These are phyloP conservation scores for Alisma plantagoaquatica DNA, from an alignment of 106 monocot species.

Conservation along the genomic window DNA sequence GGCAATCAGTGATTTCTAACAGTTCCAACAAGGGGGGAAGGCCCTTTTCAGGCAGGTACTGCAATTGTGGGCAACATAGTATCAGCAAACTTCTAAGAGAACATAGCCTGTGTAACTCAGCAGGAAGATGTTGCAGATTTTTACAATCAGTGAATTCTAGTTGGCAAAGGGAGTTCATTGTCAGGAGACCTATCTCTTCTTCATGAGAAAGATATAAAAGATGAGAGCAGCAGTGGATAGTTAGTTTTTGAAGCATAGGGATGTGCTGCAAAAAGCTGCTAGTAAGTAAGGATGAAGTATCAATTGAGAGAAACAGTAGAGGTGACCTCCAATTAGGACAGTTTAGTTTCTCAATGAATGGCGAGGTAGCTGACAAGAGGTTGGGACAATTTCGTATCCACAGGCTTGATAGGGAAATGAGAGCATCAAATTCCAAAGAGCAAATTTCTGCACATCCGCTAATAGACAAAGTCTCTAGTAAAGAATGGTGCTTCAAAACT, in stretches of 20 bases:
- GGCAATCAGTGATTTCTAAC: not conserved
- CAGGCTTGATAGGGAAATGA: not conserved
- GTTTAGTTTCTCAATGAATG: not conserved
- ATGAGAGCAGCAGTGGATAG: not conserved
- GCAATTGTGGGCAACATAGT: not conserved
- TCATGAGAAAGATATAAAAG: not conserved
- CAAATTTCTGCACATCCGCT: not conserved
- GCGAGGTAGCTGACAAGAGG: not conserved
- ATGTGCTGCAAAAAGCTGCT: not conserved
- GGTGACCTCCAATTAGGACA: too few species aligned
- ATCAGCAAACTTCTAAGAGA: constrained; percentile 3
- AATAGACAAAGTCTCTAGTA: not conserved
- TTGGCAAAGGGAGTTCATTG: not conserved
- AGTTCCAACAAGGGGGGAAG: not conserved
- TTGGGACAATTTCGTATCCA: constrained; percentile 2
- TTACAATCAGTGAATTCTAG: not conserved
- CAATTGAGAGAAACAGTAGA: not conserved
- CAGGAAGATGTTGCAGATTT: not conserved
- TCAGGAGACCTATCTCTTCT: not conserved
- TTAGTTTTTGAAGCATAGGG: not conserved
- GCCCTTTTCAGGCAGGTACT: not conserved
- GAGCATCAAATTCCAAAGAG: not conserved
- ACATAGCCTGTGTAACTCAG: not conserved
- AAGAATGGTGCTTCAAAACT: not conserved
- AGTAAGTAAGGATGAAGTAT: not conserved